Conservation (phyloP, 1,284 basidiomycete species). For the Erythrobasidium hasegawianum region DNA sequence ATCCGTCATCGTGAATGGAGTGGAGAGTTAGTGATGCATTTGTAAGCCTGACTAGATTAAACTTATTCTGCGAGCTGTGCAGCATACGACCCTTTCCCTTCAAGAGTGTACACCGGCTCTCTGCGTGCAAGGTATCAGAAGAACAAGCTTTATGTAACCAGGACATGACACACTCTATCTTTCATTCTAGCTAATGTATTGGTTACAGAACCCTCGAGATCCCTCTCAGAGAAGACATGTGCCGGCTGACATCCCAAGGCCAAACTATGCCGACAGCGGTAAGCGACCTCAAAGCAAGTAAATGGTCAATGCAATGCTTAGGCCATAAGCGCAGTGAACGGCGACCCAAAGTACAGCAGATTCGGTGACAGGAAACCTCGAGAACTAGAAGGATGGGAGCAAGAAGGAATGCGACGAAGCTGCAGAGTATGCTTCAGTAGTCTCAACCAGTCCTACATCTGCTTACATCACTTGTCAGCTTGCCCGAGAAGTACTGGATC, state of each 20-base stretch:
- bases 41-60: neutral
- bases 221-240: slow-evolving; percentile 65
- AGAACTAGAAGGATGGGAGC: slow-evolving; percentile 63
- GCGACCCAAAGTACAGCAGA: slow-evolving; percentile 33
- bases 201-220: slow-evolving; percentile 19
- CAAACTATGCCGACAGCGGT: slow-evolving; percentile 75
- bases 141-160: slow-evolving; percentile 28
- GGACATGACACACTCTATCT: neutral
- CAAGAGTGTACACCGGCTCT: slow-evolving; percentile 64
- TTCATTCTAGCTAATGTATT: neutral
- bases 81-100: slow-evolving; percentile 67
- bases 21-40: slow-evolving; percentile 54
- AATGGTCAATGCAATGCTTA: too few relatives aligned
- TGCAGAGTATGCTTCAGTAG: slow-evolving; percentile 60
- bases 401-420: slow-evolving; percentile 71
- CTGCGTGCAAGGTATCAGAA: slow-evolving; percentile 68
- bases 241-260: slow-evolving; percentile 68
- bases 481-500: slow-evolving; percentile 83
- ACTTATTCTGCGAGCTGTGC: neutral
- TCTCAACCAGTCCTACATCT: slow-evolving; percentile 24
- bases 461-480: slow-evolving; percentile 57
- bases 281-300: too few relatives aligned
- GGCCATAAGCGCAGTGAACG: slow-evolving; percentile 37
- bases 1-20: slow-evolving; percentile 54
- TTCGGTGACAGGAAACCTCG: slow-evolving; percentile 44